phyloP scores from a whole-genome alignment of 2,329 filamentous ascomycete genomes.

The Sporothrix brunneoviolacea region DNA sequence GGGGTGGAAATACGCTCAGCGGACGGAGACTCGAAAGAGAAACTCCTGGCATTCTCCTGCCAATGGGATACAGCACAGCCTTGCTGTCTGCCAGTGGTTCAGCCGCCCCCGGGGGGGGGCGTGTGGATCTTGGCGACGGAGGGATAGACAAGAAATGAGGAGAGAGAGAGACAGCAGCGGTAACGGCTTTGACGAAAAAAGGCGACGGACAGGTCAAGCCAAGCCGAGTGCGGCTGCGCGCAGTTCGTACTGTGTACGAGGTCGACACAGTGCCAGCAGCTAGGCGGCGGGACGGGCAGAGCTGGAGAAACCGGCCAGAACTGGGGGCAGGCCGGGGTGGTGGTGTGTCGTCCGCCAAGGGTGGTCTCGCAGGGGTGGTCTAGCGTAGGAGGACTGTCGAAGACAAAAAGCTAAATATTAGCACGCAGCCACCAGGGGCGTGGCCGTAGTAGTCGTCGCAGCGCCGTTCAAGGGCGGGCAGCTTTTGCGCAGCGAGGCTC shows the following conservation, averaged over 20 bases:
- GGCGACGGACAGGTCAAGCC: background rate
- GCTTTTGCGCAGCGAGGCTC: conserved; percentile 3
- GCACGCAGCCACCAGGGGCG: no score
- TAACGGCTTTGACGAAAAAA: background rate
- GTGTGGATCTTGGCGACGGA: no score
- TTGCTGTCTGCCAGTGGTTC: background rate
- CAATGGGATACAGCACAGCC: background rate
- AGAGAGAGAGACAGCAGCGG: no score
- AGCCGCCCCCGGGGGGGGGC: no score
- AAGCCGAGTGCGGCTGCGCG: background rate
- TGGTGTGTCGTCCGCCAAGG: no score
- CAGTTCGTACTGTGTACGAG: background rate
- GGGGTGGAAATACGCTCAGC: background rate
- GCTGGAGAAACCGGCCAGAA: conserved; percentile 8
- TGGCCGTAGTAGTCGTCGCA: no score
- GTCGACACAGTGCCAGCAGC: conserved; percentile 3
- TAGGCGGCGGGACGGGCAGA: conserved; percentile 8
- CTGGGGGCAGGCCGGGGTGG: conserved; percentile 1
- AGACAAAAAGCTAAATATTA: no score
- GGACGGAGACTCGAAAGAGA: no score
- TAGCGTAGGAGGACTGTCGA: background rate
- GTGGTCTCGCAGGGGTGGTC: no score
- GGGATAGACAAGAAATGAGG: no score
- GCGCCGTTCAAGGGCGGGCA: background rate
- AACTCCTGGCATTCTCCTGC: no score